phyloP scores from a whole-genome alignment of 306 rosid genomes.

The Cajanus cajan region DNA sequence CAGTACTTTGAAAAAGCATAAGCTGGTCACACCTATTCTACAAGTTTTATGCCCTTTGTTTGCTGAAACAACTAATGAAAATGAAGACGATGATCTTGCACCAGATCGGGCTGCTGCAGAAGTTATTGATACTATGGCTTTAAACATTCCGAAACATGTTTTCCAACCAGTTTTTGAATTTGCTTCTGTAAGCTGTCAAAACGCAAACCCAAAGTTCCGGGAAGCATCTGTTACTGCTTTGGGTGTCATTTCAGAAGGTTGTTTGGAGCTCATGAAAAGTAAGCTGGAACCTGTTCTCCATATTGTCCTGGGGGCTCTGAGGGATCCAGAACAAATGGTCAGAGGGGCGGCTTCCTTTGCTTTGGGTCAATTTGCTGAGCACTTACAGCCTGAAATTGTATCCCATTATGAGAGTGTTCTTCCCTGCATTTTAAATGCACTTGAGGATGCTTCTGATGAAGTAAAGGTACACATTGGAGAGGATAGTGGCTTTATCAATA shows the following conservation, averaged over 20 bases:
- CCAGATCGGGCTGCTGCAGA: conserved; percentile 98
- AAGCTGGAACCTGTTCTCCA: conserved; percentile 89
- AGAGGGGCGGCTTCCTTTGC: conserved; percentile 99
- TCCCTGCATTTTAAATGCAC: conserved; percentile 91
- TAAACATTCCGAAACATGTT: conserved; percentile 82
- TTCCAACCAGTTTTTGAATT: conserved; percentile 83
- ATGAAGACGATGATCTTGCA: conserved; percentile 94
- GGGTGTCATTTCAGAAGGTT: conserved; percentile 97
- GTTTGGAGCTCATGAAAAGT: conserved; percentile 79
- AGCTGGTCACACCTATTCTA: conserved; percentile 79
- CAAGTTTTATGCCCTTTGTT: conserved; percentile 94
- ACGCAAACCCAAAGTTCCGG: conserved; percentile 86
- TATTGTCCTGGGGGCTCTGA: conserved; percentile 85
- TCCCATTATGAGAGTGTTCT: conserved; percentile 96
- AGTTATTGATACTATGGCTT: conserved; percentile 96
- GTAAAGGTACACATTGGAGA: conserved; percentile 71
- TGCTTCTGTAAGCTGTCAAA: conserved; percentile 81
- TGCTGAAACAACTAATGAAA: conserved; percentile 79
- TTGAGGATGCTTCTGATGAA: conserved; percentile 92
- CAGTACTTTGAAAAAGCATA: conserved; percentile 79
- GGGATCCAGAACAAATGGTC: conserved; percentile 97
- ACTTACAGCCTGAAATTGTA: conserved; percentile 91
- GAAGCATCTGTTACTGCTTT: conserved; percentile 97
- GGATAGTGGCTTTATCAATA: conserved; percentile 20
- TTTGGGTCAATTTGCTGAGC: conserved; percentile 96